A percentile compares a stretch with the other conserved stretches of the same genome.
phyloP scores from a whole-genome alignment of 768 basidiomycete species.

The Rhizopogon vulgaris region DNA sequence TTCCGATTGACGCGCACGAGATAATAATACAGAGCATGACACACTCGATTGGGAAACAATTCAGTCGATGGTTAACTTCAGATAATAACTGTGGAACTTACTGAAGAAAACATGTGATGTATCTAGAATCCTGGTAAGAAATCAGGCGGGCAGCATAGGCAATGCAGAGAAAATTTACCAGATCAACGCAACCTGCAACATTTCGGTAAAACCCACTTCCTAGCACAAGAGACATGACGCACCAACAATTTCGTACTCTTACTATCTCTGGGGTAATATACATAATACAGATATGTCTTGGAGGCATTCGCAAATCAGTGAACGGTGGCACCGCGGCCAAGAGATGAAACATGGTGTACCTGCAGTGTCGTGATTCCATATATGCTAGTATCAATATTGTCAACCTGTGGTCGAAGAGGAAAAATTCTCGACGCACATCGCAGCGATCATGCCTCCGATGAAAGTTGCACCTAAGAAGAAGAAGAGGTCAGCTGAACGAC shows the following conservation, averaged over 20 bases:
- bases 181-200: conserved; percentile 1
- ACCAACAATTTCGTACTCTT: conserved; percentile 8
- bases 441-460: conserved; percentile 15
- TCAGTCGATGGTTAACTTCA: neutral
- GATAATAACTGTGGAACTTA: neutral
- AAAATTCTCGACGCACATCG: conserved; percentile 6
- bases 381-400: conserved; percentile 4
- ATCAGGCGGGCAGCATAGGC: neutral
- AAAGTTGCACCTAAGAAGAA: conserved; percentile 11
- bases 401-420: neutral
- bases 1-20: conserved; percentile 24
- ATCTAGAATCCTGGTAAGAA: conserved; percentile 2
- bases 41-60: conserved; percentile 1
- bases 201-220: neutral
- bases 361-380: conserved; percentile 20
- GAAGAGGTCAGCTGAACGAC: neutral
- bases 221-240: neutral
- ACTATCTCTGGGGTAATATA: conserved; percentile 16
- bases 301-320: neutral
- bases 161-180: neutral
- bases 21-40: conserved; percentile 33
- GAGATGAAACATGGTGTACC: neutral
- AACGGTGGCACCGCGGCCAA: too few relatives aligned
- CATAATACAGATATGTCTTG: conserved; percentile 20
- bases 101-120: conserved; percentile 6